A percentile compares a stretch with the other conserved stretches of the same genome.
Evolutionary conservation across 371 early-diverging fungal species (phyloP).

Genomic region (Gilbertella persicaria): DNA sequence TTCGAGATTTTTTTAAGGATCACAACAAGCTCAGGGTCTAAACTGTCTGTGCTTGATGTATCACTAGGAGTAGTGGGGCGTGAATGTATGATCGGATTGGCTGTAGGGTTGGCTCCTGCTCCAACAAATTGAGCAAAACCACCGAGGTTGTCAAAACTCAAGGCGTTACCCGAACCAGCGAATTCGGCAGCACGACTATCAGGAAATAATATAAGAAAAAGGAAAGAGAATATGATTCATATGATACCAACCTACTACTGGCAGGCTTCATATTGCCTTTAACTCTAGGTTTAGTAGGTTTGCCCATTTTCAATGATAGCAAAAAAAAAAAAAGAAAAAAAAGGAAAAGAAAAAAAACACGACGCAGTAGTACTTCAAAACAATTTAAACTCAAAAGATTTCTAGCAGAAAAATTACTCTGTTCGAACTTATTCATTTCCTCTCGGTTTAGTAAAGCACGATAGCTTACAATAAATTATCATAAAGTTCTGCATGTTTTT

Average conservation of each 20-base stretch:
- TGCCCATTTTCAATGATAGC: slow-evolving; percentile 34
- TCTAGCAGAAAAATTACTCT: no score
- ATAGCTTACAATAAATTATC: no score
- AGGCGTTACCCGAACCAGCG: slow-evolving; percentile 42
- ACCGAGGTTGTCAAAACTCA: slow-evolving; percentile 57
- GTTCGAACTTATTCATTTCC: no score
- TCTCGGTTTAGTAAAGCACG: no score
- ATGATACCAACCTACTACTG: slow-evolving; percentile 64
- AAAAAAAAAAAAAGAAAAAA: slow-evolving; percentile 5
- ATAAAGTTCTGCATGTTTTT: no score
- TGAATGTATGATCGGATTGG: slow-evolving; percentile 17
- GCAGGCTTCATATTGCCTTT: slow-evolving; percentile 74
- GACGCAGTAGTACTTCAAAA: slow-evolving; percentile 12
- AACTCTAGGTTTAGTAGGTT: slow-evolving; percentile 56
- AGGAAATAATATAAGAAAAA: not conserved
- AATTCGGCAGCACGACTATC: slow-evolving; percentile 75
- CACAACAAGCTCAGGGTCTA: slow-evolving; percentile 59
- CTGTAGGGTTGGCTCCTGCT: slow-evolving; percentile 7
- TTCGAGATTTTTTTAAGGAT: slow-evolving; percentile 66
- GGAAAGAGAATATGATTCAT: not conserved
- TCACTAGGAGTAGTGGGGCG: slow-evolving; percentile 28
- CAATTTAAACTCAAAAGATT: no score
- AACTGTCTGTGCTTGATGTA: slow-evolving; percentile 18
- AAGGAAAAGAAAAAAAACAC: slow-evolving; percentile 2
- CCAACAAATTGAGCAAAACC: slow-evolving; percentile 68